phyloP scores from a whole-genome alignment of 108 stramenopile species.

The Pseudonitzschia multistriata region DNA sequence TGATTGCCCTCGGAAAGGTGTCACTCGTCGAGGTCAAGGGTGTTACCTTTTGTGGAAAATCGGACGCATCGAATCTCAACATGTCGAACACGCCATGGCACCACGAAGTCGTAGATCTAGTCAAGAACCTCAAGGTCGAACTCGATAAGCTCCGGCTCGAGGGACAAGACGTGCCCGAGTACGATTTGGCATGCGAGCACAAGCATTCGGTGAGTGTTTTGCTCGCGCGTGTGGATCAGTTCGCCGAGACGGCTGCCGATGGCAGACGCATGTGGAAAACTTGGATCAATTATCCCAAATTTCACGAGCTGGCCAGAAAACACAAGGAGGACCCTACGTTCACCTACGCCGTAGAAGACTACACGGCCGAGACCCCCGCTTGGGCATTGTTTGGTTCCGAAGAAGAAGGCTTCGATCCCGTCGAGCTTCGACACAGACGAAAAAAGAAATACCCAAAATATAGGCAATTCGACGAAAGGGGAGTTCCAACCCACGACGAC shows the following conservation, averaged over 20 bases:
- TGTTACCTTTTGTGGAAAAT: conserved; percentile 96
- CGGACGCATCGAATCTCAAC: conserved; percentile 93
- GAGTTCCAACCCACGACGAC: conserved; percentile 84
- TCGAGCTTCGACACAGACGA: conserved; percentile 77
- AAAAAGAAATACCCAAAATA: conserved; percentile 83
- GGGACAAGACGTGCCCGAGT: conserved; percentile 60
- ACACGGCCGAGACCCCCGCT: conserved; percentile 79
- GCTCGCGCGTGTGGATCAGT: conserved; percentile 87
- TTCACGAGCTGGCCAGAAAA: conserved; percentile 71
- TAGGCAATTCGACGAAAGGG: conserved; percentile 65
- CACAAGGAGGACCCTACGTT: conserved; percentile 56
- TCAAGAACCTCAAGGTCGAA: conserved; percentile 56
- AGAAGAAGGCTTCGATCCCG: conserved; percentile 95
- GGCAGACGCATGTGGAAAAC: conserved; percentile 86
- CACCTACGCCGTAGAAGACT: conserved; percentile 82
- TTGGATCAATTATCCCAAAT: conserved; percentile 96
- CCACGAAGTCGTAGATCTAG: conserved; percentile 86
- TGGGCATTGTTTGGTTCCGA: conserved; percentile 92
- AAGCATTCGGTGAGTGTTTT: conserved; percentile 94
- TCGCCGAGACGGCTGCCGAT: conserved; percentile 61
- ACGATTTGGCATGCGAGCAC: conserved; percentile 92
- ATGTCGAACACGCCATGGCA: conserved; percentile 97
- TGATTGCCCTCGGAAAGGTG: conserved; percentile 87
- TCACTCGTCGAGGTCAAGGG: conserved; percentile 96
- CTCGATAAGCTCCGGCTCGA: conserved; percentile 55